Conservation (phyloP, 2,329 filamentous ascomycete genomes). For the Arachnopeziza araneosa region DNA sequence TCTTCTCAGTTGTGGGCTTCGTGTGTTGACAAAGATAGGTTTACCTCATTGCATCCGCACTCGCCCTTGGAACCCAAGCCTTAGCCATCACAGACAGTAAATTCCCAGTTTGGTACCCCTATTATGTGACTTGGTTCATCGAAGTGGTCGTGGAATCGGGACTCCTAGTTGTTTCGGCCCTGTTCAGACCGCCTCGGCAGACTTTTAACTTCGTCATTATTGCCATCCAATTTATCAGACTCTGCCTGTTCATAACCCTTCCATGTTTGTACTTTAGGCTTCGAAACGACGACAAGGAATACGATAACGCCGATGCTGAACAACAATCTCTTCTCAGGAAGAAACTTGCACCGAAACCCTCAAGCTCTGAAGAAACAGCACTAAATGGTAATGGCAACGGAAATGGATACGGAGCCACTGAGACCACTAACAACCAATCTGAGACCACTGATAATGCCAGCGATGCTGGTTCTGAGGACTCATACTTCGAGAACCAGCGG, state of each 20-base stretch:
- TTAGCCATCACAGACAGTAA: slow-evolving; percentile 46
- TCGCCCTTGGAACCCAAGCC: slow-evolving; percentile 59
- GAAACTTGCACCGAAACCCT: slow-evolving; percentile 29
- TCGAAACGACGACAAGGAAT: slow-evolving; percentile 25
- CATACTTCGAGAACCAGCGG: slow-evolving; percentile 49
- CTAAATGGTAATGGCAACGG: slow-evolving; percentile 25
- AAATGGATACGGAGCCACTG: slow-evolving; percentile 10
- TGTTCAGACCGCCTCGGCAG: slow-evolving; percentile 17
- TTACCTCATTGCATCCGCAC: slow-evolving; percentile 53
- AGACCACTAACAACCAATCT: slow-evolving; percentile 13
- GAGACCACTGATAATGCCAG: slow-evolving; percentile 17
- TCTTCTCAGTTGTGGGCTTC: slow-evolving; percentile 4
- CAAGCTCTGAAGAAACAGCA: slow-evolving; percentile 21
- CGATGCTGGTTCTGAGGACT: slow-evolving; percentile 42
- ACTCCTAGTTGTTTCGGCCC: slow-evolving; percentile 36
- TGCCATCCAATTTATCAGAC: slow-evolving; percentile 24
- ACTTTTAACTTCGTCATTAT: slow-evolving; percentile 22
- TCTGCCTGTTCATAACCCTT: slow-evolving; percentile 31
- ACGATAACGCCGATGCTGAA: slow-evolving; percentile 46
- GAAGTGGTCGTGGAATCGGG: slow-evolving; percentile 50
- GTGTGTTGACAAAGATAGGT: slow-evolving; percentile 34
- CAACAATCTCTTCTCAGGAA: slow-evolving; percentile 51
- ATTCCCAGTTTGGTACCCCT: slow-evolving; percentile 55
- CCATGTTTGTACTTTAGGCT: slow-evolving; percentile 30
- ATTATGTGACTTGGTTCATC: slow-evolving; percentile 56